Evolutionary conservation across 345 rosid species (phyloP), one percentile per base, ranked within the genome.

Genomic region (Eucalyptus polyanthemos): DNA sequence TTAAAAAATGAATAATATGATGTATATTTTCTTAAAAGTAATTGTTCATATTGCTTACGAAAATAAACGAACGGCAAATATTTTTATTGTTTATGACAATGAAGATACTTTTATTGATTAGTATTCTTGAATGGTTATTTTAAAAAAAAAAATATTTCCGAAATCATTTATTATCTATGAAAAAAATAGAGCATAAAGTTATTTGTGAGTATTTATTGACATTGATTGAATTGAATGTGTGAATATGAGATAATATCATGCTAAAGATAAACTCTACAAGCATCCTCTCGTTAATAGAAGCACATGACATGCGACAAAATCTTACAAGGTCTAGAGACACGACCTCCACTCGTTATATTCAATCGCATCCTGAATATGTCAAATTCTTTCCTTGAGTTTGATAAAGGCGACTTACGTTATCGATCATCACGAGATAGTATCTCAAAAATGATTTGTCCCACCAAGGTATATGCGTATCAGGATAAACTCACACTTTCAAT

Each of bases 401-500:
- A 3, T 2, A 34, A 19, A 69, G 2, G 2, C 0, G 7, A 17
- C 14, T 2, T 0, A 3, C 3, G 4, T 13, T 69, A 34, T 34
- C 3, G 2, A 34, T 34, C 2, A 2, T 72, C 7, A 72, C 4
- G 7, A 5, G 14, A 19, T 0, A 21, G 3, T 9, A 34, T 17
- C 25, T 34, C 13, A 17, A 5, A 34, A 69, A 4, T 31, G 7
- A 53, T 21, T 53, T 53, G 25, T 53, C 58, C 58, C 5, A 53
- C 0, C 1, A 53, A 0, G 0, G 1, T 53, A 21, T 8, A 31
- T 69, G 2, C 8, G 1, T 19, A 72, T 72, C 27, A 19, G 2
- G 42, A 72, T 1, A 2, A 19, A 14, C 21, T 11, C 45, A 3
- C 2, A 11, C 25, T 3, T 1, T 7, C 5, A 10, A 1, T 12